Conservation (phyloP, 352 stramenopile species). For the Discostella stelligera region DNA sequence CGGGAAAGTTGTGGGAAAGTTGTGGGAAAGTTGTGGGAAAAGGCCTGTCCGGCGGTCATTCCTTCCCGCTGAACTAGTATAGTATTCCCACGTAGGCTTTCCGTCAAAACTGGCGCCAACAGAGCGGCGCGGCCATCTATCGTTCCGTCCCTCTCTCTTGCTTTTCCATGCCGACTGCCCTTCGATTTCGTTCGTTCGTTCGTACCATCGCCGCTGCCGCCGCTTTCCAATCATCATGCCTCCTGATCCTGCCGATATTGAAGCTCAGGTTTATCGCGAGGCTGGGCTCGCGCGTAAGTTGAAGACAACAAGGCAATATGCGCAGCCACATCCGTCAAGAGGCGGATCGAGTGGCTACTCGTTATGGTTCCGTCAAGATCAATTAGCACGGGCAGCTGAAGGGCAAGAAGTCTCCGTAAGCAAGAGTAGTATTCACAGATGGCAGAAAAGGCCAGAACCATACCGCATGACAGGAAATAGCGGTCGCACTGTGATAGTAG, state of each 20-base stretch:
- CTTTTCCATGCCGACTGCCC: too few species aligned
- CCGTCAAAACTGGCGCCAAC: too few species aligned
- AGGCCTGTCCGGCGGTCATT: too few species aligned
- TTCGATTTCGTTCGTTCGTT: too few species aligned
- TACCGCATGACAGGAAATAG: conserved; percentile 13
- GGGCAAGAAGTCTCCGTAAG: neutral
- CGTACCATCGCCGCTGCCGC: too few species aligned
- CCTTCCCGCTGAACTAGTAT: too few species aligned
- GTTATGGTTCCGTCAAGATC: neutral
- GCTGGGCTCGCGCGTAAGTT: neutral
- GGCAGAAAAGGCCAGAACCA: neutral
- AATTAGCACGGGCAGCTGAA: neutral
- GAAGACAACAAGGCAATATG: neutral
- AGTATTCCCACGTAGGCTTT: too few species aligned
- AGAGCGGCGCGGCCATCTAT: too few species aligned
- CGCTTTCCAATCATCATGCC: too few species aligned
- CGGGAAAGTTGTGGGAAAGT: too few species aligned
- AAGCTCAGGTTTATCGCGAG: neutral
- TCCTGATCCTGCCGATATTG: neutral
- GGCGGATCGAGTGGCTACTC: neutral
- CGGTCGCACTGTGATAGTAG: conserved; percentile 4
- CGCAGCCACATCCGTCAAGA: neutral
- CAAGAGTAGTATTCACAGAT: neutral
- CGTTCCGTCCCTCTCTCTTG: too few species aligned
- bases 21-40: too few species aligned